phyloP scores from a whole-genome alignment of 139 green algal species.

The Pseudopediastrum boryanum region DNA sequence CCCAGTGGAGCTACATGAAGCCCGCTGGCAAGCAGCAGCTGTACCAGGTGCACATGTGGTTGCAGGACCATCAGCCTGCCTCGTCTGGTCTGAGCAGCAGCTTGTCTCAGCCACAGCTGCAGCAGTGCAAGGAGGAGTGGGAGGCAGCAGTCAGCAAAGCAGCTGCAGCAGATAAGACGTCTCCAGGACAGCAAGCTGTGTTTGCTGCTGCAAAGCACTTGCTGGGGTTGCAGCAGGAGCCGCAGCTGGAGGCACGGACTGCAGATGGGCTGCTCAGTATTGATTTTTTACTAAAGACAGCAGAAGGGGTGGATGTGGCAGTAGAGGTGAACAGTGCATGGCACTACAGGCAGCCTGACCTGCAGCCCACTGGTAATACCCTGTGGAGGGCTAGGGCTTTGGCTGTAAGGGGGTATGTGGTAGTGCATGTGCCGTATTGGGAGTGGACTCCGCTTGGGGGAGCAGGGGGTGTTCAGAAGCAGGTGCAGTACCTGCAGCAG shows the following conservation, averaged over 20 bases:
- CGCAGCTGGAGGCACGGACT: neutral
- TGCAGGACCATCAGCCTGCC: slow-evolving; percentile 10
- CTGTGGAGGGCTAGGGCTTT: slow-evolving; percentile 12
- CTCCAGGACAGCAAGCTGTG: no score
- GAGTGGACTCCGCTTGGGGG: no score
- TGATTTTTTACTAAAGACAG: slow-evolving; percentile 9
- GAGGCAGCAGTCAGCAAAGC: no score
- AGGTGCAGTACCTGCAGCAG: no score
- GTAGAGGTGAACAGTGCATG: slow-evolving; percentile 3
- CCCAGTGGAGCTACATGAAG: neutral
- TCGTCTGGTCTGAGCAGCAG: neutral
- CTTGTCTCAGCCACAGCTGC: slow-evolving; percentile 17
- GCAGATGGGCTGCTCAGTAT: neutral
- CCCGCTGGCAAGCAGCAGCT: neutral
- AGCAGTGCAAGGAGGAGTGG: slow-evolving; percentile 18
- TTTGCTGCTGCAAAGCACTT: neutral
- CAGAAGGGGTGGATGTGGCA: neutral
- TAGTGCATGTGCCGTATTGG: slow-evolving; percentile 18
- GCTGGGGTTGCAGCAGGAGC: neutral
- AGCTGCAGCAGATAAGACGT: neutral
- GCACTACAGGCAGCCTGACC: slow-evolving; percentile 12
- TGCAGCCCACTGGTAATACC: neutral
- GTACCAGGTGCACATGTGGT: slow-evolving; percentile 22
- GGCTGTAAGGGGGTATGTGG: slow-evolving; percentile 13
- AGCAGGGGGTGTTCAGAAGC: no score